Evolutionary conservation across 1,284 basidiomycete species (phyloP).

Genomic region (Tetrapyrgos nigripes): DNA sequence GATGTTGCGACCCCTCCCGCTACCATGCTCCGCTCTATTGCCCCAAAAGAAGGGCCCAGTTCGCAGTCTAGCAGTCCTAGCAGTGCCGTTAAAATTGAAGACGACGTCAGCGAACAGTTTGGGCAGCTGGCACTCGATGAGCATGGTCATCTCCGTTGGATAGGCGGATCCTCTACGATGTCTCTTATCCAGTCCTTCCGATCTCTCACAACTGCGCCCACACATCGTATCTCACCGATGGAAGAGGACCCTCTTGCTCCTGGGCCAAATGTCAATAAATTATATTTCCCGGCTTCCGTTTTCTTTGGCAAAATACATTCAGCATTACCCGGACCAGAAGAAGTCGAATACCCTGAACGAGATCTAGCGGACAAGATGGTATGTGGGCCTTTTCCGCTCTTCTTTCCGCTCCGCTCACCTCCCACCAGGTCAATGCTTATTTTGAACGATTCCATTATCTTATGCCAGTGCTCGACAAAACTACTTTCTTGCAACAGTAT

Average conservation of each 20-base stretch:
- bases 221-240: conserved; percentile 81
- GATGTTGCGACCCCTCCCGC: conserved; percentile 37
- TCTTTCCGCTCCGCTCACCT: conserved; percentile 20
- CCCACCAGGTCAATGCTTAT: conserved; percentile 77
- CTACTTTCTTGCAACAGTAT: conserved; percentile 78
- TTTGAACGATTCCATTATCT: conserved; percentile 86
- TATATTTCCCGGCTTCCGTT: conserved; percentile 88
- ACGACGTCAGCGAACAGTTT: conserved; percentile 79
- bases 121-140: conserved; percentile 89
- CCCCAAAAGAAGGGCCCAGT: conserved; percentile 42
- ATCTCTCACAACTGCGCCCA: conserved; percentile 72
- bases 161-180: conserved; percentile 90
- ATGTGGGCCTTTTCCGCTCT: conserved; percentile 27
- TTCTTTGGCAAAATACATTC: conserved; percentile 83
- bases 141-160: conserved; percentile 91
- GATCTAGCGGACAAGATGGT: conserved; percentile 86
- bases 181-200: conserved; percentile 90
- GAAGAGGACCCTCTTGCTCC: conserved; percentile 80
- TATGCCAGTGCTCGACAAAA: conserved; percentile 85
- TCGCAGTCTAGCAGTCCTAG: conserved; percentile 39
- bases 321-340: conserved; percentile 82
- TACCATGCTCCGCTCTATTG: conserved; percentile 48
- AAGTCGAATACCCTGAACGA: conserved; percentile 85
- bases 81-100: conserved; percentile 65
- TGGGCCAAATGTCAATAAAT: conserved; percentile 77